Evolutionary conservation across 352 stramenopile genomes (phyloP).

Genomic region (Elongisporangium undulatum): DNA sequence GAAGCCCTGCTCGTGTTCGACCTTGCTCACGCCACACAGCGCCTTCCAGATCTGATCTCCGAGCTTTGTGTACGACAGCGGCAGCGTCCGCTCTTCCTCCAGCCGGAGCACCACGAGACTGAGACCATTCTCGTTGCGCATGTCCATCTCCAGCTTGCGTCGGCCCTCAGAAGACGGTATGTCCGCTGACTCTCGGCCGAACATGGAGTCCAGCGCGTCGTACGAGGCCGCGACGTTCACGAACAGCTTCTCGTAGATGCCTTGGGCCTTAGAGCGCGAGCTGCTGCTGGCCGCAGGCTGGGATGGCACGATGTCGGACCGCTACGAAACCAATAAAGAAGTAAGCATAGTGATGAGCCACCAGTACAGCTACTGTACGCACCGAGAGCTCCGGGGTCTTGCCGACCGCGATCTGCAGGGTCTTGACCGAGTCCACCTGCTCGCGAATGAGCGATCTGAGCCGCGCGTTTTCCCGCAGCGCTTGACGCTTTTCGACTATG

Average conservation of each 20-base stretch:
- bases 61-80: background rate
- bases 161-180: background rate
- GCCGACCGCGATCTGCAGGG: background rate
- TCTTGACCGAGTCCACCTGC: background rate
- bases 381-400: background rate
- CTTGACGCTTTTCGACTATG: constrained; percentile 35
- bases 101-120: background rate
- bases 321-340: background rate
- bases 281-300: background rate
- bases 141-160: background rate
- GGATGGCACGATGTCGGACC: background rate
- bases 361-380: background rate
- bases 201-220: background rate
- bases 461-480: constrained; percentile 38
- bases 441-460: constrained; percentile 38
- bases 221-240: background rate
- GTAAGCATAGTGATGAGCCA: too few relatives aligned
- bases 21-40: background rate
- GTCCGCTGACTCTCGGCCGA: background rate
- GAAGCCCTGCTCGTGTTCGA: background rate
- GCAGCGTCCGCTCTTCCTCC: background rate
- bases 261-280: background rate
- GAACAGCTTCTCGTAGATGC: background rate
- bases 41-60: background rate
- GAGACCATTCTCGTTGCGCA: background rate